A percentile compares a stretch with the other conserved stretches of the same genome.
Evolutionary conservation across 306 rosid species (phyloP).

Genomic region (Ceratonia siliqua): DNA sequence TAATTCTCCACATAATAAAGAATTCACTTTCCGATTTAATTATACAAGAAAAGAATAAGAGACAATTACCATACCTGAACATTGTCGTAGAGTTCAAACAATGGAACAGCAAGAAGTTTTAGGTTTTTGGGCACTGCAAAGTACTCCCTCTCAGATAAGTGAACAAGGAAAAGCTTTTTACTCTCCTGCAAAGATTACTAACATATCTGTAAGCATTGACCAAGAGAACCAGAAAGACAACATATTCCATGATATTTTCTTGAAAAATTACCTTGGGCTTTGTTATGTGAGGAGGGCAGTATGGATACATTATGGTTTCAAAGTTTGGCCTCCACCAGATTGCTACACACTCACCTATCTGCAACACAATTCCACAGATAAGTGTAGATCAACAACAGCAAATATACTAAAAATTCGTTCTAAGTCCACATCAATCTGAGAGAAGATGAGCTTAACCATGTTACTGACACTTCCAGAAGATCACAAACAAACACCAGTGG

Average conservation of each 20-base stretch:
- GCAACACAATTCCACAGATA: constrained; percentile 31
- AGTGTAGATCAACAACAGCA: background rate
- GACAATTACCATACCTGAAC: constrained; percentile 67
- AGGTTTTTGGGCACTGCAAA: constrained; percentile 97
- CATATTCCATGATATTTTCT: background rate
- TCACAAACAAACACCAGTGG: background rate
- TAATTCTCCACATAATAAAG: background rate
- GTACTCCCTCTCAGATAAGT: constrained; percentile 94
- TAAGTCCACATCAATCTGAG: background rate
- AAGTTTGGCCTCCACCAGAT: constrained; percentile 99
- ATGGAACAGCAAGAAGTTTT: constrained; percentile 95
- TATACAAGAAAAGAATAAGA: too few relatives aligned
- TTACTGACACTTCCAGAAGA: background rate
- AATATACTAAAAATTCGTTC: background rate
- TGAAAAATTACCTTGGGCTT: constrained; percentile 78
- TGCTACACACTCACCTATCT: constrained; percentile 99
- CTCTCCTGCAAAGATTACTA: constrained; percentile 60
- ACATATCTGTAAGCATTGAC: background rate
- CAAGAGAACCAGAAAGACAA: constrained; percentile 1
- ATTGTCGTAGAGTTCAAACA: constrained; percentile 98
- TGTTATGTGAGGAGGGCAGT: constrained; percentile 98
- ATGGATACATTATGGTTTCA: constrained; percentile 96
- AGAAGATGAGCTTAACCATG: background rate
- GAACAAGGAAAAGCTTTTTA: constrained; percentile 93
- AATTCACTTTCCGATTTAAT: too few relatives aligned